Evolutionary conservation across 371 early-diverging fungal genomes (phyloP), one percentile per base, ranked within the genome.

Genomic region (Conidiobolus incongruus): DNA sequence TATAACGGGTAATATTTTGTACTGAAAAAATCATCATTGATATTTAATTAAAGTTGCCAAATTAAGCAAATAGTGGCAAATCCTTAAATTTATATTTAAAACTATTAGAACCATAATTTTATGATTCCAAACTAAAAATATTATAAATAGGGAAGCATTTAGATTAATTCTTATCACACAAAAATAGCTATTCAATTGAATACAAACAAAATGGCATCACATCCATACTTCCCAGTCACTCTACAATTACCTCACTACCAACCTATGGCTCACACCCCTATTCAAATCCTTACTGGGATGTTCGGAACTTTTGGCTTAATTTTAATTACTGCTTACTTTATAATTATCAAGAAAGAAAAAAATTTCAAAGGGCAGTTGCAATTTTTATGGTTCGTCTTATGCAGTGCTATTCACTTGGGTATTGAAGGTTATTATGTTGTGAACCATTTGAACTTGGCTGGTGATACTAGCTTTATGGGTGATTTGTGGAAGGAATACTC

Each of bases 401-500:
- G 75, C 45, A 76, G 74, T 0, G 56, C 64, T 23, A 75, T 89
- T 53, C 93, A 92, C 56, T 50, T 72, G 13, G 63, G 75, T 34
- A 68, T 90, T n/a, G 93, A 92, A 59, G 77, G 81, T 0, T 90
- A 88, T 60, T 90, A 79, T 66, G 62, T 77, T 23, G 59, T 55
- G 40, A 62, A 71, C 56, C 63, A 72, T 49, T 29, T 40, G 7
- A 60, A 61, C 4, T 55, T 92, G 19, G 73, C 81, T 0, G 67
- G 69, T 11, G 68, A 77, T 50, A 55, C 61, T 34, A 56, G 54
- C 23, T 44, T 80, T 1, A 40, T 87, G 33, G 83, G 71, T n/a
- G 72, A 87, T 46, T 47, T 84, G 43, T 93, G 89, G 88, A 85
- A 87, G 60, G 91, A 93, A 59, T 93, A 93, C 54, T 60, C 86